phyloP scores from a whole-genome alignment of 768 basidiomycete species.

The Crassisporium funariophilum region DNA sequence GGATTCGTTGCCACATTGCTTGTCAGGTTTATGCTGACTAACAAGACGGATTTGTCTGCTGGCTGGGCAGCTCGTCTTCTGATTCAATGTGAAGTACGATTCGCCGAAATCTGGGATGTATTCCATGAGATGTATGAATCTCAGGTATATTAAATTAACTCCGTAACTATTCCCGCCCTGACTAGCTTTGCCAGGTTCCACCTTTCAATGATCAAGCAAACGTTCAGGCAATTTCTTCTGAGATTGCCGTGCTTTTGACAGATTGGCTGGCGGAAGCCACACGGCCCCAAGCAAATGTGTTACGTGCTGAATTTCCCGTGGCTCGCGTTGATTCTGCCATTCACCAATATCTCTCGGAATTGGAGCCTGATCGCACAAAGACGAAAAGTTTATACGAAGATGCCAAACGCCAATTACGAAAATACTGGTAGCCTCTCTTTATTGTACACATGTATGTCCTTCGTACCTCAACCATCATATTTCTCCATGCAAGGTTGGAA shows the following conservation, averaged over 20 bases:
- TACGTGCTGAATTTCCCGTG: constrained; percentile 73
- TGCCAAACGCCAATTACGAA: constrained; percentile 69
- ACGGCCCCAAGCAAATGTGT: constrained; percentile 65
- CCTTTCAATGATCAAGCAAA: constrained; percentile 83
- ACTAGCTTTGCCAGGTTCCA: constrained; percentile 53
- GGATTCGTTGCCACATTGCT: constrained; percentile 78
- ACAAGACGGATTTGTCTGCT: constrained; percentile 56
- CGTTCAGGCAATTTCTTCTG: constrained; percentile 77
- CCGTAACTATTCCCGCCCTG: not conserved
- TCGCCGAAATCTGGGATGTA: constrained; percentile 81
- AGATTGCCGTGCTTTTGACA: constrained; percentile 76
- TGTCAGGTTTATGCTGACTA: constrained; percentile 69
- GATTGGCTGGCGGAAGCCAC: constrained; percentile 84
- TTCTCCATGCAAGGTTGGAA: too few relatives aligned
- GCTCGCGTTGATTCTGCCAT: constrained; percentile 74
- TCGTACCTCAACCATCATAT: constrained; percentile 4
- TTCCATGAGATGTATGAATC: constrained; percentile 88
- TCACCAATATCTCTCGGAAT: constrained; percentile 72
- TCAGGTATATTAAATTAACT: constrained; percentile 52
- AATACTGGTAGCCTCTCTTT: constrained; percentile 57
- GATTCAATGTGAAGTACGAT: constrained; percentile 80
- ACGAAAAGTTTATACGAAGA: constrained; percentile 68
- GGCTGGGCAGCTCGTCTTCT: constrained; percentile 87
- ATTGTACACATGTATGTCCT: constrained; percentile 17
- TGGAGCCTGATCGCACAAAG: constrained; percentile 62